Base-by-base conservation (phyloP, 768 basidiomycete species). In the Boletus eberwhitei region DNA sequence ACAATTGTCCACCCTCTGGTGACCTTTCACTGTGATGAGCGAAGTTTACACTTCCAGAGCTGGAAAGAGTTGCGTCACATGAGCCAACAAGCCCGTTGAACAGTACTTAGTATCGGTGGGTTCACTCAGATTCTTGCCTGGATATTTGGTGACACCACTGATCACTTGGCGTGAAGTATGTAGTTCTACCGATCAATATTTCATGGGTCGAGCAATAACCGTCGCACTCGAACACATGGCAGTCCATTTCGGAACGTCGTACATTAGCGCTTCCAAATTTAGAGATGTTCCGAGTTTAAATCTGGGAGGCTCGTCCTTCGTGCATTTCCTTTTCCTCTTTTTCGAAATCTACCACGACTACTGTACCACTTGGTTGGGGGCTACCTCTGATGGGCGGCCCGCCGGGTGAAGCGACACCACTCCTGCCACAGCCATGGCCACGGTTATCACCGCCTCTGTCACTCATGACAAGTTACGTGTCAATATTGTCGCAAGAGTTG, bases 311-410 rank as follows among this genome's bases (percentile, higher is more conserved):
- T n/a, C n/a, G n/a, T n/a, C n/a, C n/a, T n/a, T n/a, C n/a, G n/a
- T n/a, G n/a, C n/a, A n/a, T n/a, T 53, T 21, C 68, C 64, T 11
- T 70, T 53, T 5, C 56, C 51, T 8, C 67, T 19, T 19, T 22
- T 55, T 43, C 61, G 58, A n/a, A 38, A 59, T n/a, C 59, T 38
- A 22, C 59, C 40, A 2, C n/a, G 42, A 9, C 59, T 55, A 11
- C 57, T n/a, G n/a, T n/a, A n/a, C n/a, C 57, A 19, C 49, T 12
- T 5, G 51, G 35, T 4, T 35, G 13, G 13, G 50, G 60, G 12
- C 51, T 36, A 8, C 41, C 37, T 37, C 51, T 5, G 24, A 26
- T 40, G 8, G 50, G 35, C 4, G 53, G 17, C 12, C 34, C 41
- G 19, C 55, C 5, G 19, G 58, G 35, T 8, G 40, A 29, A 2